Evolutionary conservation across 1,139 yeast species (phyloP), one percentile per base, ranked within the genome.

Genomic region (Yamadazyma kanchanaburiensis): DNA sequence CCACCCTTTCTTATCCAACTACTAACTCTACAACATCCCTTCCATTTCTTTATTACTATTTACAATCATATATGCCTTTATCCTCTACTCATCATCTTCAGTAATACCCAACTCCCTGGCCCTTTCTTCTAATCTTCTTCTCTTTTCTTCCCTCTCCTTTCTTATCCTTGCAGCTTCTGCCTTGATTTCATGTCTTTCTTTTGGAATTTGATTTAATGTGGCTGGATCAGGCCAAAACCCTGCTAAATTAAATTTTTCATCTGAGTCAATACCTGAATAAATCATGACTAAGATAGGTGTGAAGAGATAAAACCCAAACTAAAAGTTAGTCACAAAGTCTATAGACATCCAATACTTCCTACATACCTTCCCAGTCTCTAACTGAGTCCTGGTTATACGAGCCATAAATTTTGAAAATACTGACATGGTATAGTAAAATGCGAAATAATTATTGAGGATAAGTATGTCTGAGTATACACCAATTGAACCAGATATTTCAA

Each of bases 191-290:
- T 83, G 86, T 7, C 89, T 89, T 51, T 88, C 96, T 52, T 87
- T 89, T 3, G 96, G 97, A 22, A 89, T 80, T 58, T 84, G 83
- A 53, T 88, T 87, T 45, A 87, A 70, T 2, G 96, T 82, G 21
- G 84, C 83, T 22, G 96, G 96, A 56, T 88, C 96, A 1, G 97
- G 97, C 95, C 95, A 87, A 58, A 86, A 88, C 12, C 95, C 95
- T n/a, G 95, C 94, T 32, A 88, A 79, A 51, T 87, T 86, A 55
- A 89, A 78, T 61, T 87, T 88, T 46, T 71, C 76, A 55, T 89
- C 95, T 1, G 96, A 83, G 47, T 88, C 89, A 25, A 83, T 72
- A 51, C 96, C 96, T 30, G 87, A 89, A 48, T 83, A 89, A 58
- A 86, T 80, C 97, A 89, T 89, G 48, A 88, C 81, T 13, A 76